A percentile compares a stretch with the other conserved stretches of the same genome.
phyloP scores from a whole-genome alignment of 2,329 filamentous ascomycete genomes.

The Penicillium capsulatum region DNA sequence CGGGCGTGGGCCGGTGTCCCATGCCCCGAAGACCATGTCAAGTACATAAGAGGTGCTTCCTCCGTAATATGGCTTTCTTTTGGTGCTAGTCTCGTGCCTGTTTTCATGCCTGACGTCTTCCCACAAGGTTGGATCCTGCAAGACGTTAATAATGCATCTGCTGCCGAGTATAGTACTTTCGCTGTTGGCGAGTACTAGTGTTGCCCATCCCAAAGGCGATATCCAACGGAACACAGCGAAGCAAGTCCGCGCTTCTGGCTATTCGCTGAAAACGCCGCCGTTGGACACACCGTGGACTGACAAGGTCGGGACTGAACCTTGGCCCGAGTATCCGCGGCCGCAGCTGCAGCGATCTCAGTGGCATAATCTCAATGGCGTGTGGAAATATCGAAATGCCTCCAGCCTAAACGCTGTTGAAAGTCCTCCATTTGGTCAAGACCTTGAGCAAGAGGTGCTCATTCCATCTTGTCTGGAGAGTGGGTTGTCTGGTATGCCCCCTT shows the following conservation, averaged over 20 bases:
- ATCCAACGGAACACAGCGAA: too few relatives aligned
- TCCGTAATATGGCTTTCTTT: not conserved
- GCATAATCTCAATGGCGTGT: constrained; percentile 49
- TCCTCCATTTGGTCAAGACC: constrained; percentile 45
- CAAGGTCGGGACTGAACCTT: constrained; percentile 46
- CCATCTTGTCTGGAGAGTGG: constrained; percentile 55
- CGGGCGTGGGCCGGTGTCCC: too few relatives aligned
- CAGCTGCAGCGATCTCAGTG: constrained; percentile 46
- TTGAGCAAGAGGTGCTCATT: constrained; percentile 47
- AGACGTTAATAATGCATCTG: constrained; percentile 13
- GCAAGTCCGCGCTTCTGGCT: constrained; percentile 22
- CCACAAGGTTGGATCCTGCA: too few relatives aligned
- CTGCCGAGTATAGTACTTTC: constrained; percentile 10
- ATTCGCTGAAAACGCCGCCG: constrained; percentile 41
- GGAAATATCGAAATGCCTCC: constrained; percentile 44
- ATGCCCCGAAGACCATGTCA: too few relatives aligned
- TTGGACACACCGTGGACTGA: constrained; percentile 46
- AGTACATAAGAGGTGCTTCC: not conserved
- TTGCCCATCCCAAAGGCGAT: constrained; percentile 10
- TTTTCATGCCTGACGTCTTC: too few relatives aligned
- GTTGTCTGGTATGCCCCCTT: constrained; percentile 41
- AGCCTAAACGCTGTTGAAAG: constrained; percentile 36
- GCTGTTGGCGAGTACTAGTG: constrained; percentile 9
- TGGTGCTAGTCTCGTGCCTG: too few relatives aligned
- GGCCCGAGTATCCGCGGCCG: constrained; percentile 50